Base-by-base conservation (phyloP, 2,329 filamentous ascomycete species). In the Aspergillus aculeatus region DNA sequence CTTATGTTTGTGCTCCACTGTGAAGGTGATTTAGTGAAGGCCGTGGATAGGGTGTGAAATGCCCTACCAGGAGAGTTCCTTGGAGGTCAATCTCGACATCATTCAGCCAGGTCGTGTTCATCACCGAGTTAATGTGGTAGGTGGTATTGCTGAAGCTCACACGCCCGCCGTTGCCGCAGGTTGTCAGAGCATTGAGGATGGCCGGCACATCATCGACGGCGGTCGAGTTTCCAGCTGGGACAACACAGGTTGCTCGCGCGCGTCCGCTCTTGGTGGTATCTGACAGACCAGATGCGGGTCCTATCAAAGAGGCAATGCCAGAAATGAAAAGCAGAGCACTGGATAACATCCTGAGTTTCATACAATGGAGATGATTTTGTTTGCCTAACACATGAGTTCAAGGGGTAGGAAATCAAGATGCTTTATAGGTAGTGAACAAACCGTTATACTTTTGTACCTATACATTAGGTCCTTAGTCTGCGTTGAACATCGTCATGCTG, bases 141-240 rank as follows among this genome's bases (percentile, higher is more conserved):
- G 77, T 77, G 1, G 75, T 77, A 55, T 81, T 80, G 29, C 75
- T 71, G 66, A 86, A 82, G 44, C 83, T 75, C 59, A 86, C 76
- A 52, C 73, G 80, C 47, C 82, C 81, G 54, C 82, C 77, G 48
- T 75, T 73, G 2, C 81, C 75, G 64, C 83, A 85, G 29, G 78
- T 68, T 26, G 75, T 66, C 68, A 85, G 84, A 0, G 83, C 83
- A 4, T 77, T 62, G 0, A 82, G 63, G 51, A 85, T 83, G 44
- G 82, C 79, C 7, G 82, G 80, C 24, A 80, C 78, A 67, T 84
- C 82, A 64, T 84, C 82, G 2, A 68, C 70, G 0, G 56, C 51
- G 41, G 62, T 65, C 29, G 57, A 71, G 4, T 61, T 64, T 3
- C 54, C 61, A 0, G 63, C 59, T 10, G 59, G 60, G 11, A 68